Evolutionary conservation across 1,284 basidiomycete species (phyloP), one percentile per base, ranked within the genome.

Genomic region (Pseudozyma tsukubaensis): DNA sequence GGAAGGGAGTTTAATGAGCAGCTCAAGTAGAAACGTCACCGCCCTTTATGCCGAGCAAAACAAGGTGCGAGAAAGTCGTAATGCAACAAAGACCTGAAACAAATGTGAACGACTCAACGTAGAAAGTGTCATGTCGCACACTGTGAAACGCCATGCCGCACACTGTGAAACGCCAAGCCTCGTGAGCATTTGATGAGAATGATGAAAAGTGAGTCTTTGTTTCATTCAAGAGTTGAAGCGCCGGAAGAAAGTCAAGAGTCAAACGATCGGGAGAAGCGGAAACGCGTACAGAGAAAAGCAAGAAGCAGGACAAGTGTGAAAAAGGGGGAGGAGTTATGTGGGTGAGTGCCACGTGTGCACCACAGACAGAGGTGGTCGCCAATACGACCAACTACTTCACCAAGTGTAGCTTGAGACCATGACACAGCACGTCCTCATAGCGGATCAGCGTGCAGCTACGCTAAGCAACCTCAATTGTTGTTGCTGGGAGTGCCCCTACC

Each of bases 1-100:
- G 79, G 77, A 7, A 63, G 79, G 24, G 64, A 51, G 50, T 81
- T 81, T 57, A 70, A 74, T 36, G 40, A 64, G 18, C 55, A 62
- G n/a, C 52, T 63, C 29, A 45, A 45, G 14, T 36, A 36, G 12
- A 45, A 35, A 13, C 37, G 8, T 32, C 43, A 5, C 14, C 14
- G 7, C 40, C 40, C 6, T 18, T 18, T 16, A 37, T 12, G 19
- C 14, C 49, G 34, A 50, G 32, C 16, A 9, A 36, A 50, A 36
- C 4, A 19, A 21, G 11, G 36, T 37, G 10, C 16, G 18, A 21
- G 49, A 50, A 49, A 44, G 21, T 37, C 49, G 18, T 21, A 50
- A 42, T 7, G 6, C 32, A 50, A 11, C 7, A 42, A 42, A 42
- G 34, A 39, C 14, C 16, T 19, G n/a, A 37, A 21, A 52, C 16